Conservation (phyloP, 2,329 filamentous ascomycete genomes). For the Periconia macrospinosa region DNA sequence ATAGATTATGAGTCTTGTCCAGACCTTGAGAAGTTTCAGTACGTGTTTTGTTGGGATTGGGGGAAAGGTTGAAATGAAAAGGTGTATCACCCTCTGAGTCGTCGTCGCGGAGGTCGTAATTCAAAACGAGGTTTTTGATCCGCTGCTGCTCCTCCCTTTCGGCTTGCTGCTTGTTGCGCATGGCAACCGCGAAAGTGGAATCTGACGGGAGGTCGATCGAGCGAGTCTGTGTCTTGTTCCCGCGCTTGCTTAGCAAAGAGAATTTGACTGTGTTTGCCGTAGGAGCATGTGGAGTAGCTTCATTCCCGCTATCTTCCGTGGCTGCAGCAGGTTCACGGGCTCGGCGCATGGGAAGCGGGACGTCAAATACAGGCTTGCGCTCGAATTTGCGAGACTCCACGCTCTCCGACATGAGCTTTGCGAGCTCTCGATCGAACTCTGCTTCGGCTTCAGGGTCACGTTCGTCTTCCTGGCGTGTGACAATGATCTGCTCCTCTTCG, state of each 20-base stretch:
- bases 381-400: constrained; percentile 95
- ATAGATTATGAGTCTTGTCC: constrained; percentile 46
- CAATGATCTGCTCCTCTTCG: constrained; percentile 84
- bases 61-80: constrained; percentile 45
- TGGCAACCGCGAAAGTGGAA: constrained; percentile 91
- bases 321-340: constrained; percentile 59
- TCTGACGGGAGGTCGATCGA: constrained; percentile 88
- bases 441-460: constrained; percentile 92
- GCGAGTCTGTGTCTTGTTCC: constrained; percentile 93
- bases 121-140: constrained; percentile 96
- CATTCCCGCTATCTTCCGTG: constrained; percentile 45
- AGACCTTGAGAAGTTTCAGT: constrained; percentile 42
- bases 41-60: constrained; percentile 54
- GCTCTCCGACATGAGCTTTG: constrained; percentile 98
- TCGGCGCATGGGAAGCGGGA: constrained; percentile 89
- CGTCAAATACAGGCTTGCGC: constrained; percentile 90
- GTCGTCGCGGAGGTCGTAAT: constrained; percentile 87
- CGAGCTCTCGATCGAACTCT: constrained; percentile 96
- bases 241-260: constrained; percentile 90
- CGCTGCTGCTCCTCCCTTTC: constrained; percentile 96
- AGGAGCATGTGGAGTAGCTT: constrained; percentile 41
- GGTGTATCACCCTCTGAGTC: constrained; percentile 70
- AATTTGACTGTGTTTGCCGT: constrained; percentile 81
- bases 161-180: constrained; percentile 93
- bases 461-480: constrained; percentile 86